Evolutionary conservation across 805 yeast species (phyloP).

Genomic region (Huiozyma sinensis): DNA sequence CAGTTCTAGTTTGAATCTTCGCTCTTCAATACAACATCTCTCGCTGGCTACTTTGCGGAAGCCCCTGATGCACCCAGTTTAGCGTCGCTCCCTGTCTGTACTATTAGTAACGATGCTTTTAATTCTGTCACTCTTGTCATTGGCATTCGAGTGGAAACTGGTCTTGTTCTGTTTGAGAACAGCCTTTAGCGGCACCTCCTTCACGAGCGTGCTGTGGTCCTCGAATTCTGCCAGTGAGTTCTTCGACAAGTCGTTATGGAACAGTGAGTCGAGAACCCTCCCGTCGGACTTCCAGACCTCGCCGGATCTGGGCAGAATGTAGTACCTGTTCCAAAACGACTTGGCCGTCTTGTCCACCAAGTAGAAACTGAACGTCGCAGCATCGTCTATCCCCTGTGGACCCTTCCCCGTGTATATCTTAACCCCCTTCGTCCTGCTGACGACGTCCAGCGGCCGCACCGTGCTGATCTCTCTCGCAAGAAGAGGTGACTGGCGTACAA

Average conservation of each 20-base stretch:
- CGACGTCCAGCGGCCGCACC: conserved; percentile 8
- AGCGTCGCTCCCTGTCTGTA: background rate
- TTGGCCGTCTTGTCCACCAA: conserved; percentile 10
- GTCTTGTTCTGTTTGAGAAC: no score
- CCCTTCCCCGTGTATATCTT: conserved; percentile 24
- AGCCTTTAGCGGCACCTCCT: no score
- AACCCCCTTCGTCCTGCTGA: conserved; percentile 12
- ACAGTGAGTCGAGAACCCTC: background rate
- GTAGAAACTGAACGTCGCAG: conserved; percentile 18
- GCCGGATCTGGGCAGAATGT: conserved; percentile 24
- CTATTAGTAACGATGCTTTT: conserved; percentile 2
- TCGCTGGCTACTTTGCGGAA: no score
- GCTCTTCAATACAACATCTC: background rate
- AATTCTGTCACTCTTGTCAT: background rate
- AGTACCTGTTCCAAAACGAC: conserved; percentile 13
- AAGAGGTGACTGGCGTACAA: conserved; percentile 17
- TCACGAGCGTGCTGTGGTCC: no score
- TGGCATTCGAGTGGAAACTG: conserved; percentile 7
- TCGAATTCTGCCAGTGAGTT: no score
- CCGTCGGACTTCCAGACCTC: conserved; percentile 21
- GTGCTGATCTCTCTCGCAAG: conserved; percentile 10
- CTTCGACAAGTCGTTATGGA: no score
- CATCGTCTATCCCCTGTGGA: conserved; percentile 24
- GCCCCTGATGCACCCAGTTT: no score
- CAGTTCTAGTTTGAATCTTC: background rate